Evolutionary conservation across 139 green algal species (phyloP).

Genomic region (Zygnema cylindricum): DNA sequence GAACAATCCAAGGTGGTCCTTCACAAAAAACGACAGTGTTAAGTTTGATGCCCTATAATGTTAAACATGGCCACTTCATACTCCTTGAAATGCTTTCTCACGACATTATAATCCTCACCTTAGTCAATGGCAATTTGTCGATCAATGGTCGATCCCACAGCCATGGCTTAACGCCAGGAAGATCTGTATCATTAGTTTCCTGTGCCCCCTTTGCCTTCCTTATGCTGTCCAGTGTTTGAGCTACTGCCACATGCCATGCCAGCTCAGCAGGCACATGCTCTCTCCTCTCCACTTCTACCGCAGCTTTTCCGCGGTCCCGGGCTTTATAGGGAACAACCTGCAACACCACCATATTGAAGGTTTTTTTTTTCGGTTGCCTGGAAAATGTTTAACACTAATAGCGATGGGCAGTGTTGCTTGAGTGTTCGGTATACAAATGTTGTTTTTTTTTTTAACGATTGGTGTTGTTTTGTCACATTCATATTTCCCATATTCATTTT

Average conservation of each 20-base stretch:
- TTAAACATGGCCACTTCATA: too few species aligned
- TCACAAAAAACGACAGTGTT: background rate
- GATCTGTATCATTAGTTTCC: background rate
- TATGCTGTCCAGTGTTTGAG: conserved; percentile 20
- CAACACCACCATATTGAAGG: too few species aligned
- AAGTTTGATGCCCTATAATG: too few species aligned
- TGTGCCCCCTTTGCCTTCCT: background rate
- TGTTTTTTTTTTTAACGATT: too few species aligned
- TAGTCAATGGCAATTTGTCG: conserved; percentile 41
- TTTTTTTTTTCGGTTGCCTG: too few species aligned
- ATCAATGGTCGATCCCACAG: conserved; percentile 11
- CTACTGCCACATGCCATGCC: conserved; percentile 20
- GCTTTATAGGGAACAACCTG: background rate
- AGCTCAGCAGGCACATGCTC: conserved; percentile 13
- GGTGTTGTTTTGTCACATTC: too few species aligned
- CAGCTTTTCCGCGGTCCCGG: background rate
- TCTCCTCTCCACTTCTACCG: background rate
- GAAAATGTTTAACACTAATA: too few species aligned
- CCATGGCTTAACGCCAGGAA: conserved; percentile 24
- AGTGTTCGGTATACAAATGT: too few species aligned
- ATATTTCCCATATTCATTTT: too few species aligned
- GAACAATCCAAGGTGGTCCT: too few species aligned
- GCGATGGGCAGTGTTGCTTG: too few species aligned
- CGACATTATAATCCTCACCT: background rate
- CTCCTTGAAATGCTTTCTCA: background rate